Conservation (phyloP, 2,329 filamentous ascomycete genomes). For the Thyridium curvatum region DNA sequence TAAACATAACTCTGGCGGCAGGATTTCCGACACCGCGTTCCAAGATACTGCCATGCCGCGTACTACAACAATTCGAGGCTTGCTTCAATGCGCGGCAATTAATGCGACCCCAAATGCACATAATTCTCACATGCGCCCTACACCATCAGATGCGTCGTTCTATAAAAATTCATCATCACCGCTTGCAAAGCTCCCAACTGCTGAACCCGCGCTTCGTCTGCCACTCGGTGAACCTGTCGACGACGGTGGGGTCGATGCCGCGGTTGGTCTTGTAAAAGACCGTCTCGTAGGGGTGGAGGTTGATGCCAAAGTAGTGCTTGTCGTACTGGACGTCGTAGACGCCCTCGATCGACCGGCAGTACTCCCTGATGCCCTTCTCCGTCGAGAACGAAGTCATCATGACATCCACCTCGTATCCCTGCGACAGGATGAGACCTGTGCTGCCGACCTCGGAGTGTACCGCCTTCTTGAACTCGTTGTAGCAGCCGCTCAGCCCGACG, state of each 20-base stretch:
- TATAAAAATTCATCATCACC: no score
- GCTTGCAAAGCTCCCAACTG: constrained; percentile 17
- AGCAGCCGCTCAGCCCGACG: constrained; percentile 22
- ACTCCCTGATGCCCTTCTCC: constrained; percentile 3
- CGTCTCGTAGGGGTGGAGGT: constrained; percentile 29
- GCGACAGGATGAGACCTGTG: constrained; percentile 17
- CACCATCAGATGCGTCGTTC: not conserved
- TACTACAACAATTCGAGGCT: no score
- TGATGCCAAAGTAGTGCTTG: constrained; percentile 22
- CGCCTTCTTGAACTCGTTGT: constrained; percentile 15
- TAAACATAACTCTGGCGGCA: no score
- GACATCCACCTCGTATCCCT: constrained; percentile 25
- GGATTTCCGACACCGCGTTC: no score
- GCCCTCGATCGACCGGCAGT: constrained; percentile 4
- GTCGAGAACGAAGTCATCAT: constrained; percentile 22
- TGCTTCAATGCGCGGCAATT: no score
- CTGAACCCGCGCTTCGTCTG: constrained; percentile 14
- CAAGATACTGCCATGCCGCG: no score
- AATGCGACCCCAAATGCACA: not conserved
- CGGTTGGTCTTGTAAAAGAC: constrained; percentile 27
- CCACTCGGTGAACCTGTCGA: constrained; percentile 22
- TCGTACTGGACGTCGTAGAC: constrained; percentile 18
- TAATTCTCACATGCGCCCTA: not conserved
- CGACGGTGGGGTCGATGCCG: constrained; percentile 17
- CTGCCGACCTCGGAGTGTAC: constrained; percentile 24